Evolutionary conservation across 2,329 filamentous ascomycete species (phyloP), one percentile per base, ranked within the genome.

Genomic region (Zasmidium cellare): DNA sequence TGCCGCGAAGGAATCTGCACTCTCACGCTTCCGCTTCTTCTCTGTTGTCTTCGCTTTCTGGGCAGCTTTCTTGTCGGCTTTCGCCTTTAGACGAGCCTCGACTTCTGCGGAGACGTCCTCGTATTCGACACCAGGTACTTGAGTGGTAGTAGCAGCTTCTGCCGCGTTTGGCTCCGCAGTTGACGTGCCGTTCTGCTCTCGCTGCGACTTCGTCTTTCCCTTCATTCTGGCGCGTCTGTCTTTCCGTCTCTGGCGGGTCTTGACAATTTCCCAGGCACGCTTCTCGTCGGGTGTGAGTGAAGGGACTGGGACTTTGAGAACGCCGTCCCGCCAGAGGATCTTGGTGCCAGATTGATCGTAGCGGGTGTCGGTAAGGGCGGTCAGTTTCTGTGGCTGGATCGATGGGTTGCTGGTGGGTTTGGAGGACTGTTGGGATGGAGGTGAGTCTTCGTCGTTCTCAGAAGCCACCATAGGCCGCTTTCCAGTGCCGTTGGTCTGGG

Each of bases 11-110:
- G 65, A 71, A 46, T 65, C 70, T 28, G 44, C 57, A 44, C 68
- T 71, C 31, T 72, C 70, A 1, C 72, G 65, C 61, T 74, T 74
- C 16, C 72, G 68, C 63, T 74, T 74, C 65, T 68, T 71, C 38
- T 65, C 63, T 2, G 52, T 52, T 48, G 63, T 65, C 59, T 67
- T 67, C 2, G 53, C 59, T 57, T 59, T 62, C 53, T 52, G 25
- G 18, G 20, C 23, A 16, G 55, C 55, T 31, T 62, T 65, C 57
- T 67, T 66, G 18, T 64, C 64, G 31, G 62, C 64, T 55, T 72
- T 74, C 3, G 69, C 68, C 44, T 67, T 65, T 9, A 74, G 56
- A 3, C 71, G 65, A 22, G 65, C 67, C 1, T 67, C 66, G 1
- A 72, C 67, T 55, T 72, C 69, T 7, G 64, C 68, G 0, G 63